Evolutionary conservation across 2,329 filamentous ascomycete genomes (phyloP), one percentile per base, ranked within the genome.

Genomic region (Fusarium euwallaceae): DNA sequence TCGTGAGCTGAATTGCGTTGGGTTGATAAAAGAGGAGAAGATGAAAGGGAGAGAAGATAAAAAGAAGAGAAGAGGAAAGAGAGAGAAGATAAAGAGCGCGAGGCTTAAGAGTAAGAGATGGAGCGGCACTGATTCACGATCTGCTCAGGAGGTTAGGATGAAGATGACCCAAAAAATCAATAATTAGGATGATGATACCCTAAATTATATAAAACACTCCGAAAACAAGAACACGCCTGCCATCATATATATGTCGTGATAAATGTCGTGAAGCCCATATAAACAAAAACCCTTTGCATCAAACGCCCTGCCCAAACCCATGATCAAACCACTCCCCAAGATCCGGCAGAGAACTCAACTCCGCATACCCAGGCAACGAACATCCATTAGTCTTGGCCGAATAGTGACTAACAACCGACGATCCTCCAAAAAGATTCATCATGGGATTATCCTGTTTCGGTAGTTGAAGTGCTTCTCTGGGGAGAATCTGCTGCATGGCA

Each of bases 401-500:
- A 8, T 36, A 37, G 17, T 39, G 43, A 5, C 59, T 17, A 1
- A 20, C 11, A 3, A 22, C 36, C 5, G 64, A 22, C 0, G 27
- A 22, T 2, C 41, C 61, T 1, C 64, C 58, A 29, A 66, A 55
- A 0, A 48, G 12, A 12, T 53, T 60, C 12, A 56, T 4, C 32
- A 59, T 45, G 17, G 48, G 22, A 16, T 66, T 59, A 6, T 72
- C 70, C 11, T 75, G 66, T 4, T 53, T 45, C 16, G 61, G 65
- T 0, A 66, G n/a, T 27, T 65, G 60, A 14, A 72, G n/a, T 17
- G 58, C 27, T 32, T 76, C 75, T 10, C 64, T 62, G 2, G 75
- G 67, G 6, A 71, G 56, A 41, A 73, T 61, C 39, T 76, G 72
- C 36, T 77, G 76, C 67, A 71, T 62, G 1, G 72, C 69, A 4